Evolutionary conservation across 2,329 filamentous ascomycete species (phyloP).

Genomic region (Lizonia empirigonia): DNA sequence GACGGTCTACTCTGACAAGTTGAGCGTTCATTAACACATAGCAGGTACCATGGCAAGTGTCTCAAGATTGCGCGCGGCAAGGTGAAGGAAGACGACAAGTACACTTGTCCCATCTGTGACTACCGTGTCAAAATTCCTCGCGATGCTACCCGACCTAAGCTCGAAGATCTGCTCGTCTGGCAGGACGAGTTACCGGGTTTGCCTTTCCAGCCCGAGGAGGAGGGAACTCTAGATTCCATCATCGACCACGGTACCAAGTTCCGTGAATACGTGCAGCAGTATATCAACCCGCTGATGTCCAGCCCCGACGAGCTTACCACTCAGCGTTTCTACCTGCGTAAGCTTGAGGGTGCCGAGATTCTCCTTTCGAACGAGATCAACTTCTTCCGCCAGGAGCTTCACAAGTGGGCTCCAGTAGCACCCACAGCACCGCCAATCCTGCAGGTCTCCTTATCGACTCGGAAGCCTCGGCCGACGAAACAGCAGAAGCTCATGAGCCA

Average conservation of each 20-base stretch:
- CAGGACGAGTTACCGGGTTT: constrained; percentile 79
- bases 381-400: constrained; percentile 92
- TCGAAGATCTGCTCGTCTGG: constrained; percentile 86
- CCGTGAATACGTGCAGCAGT: constrained; percentile 77
- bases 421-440: constrained; percentile 83
- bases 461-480: constrained; percentile 95
- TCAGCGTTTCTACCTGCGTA: constrained; percentile 92
- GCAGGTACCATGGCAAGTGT: constrained; percentile 97
- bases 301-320: constrained; percentile 86
- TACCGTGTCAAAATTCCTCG: constrained; percentile 96
- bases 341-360: constrained; percentile 96
- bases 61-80: constrained; percentile 97
- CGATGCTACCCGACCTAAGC: constrained; percentile 91
- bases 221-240: constrained; percentile 83
- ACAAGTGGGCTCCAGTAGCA: constrained; percentile 92
- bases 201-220: constrained; percentile 95
- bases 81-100: constrained; percentile 97
- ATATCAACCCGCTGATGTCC: constrained; percentile 79
- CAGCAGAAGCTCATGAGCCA: constrained; percentile 92
- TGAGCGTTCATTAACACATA: constrained; percentile 31
- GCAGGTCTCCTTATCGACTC: constrained; percentile 85
- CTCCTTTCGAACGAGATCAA: constrained; percentile 93
- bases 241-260: constrained; percentile 85
- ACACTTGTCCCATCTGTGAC: constrained; percentile 97
- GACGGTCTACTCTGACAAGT: background rate